A percentile compares a stretch with the other conserved stretches of the same genome.
phyloP scores from a whole-genome alignment of 176 grass and related monocot genomes.

The Hsuehochloa calcarea region DNA sequence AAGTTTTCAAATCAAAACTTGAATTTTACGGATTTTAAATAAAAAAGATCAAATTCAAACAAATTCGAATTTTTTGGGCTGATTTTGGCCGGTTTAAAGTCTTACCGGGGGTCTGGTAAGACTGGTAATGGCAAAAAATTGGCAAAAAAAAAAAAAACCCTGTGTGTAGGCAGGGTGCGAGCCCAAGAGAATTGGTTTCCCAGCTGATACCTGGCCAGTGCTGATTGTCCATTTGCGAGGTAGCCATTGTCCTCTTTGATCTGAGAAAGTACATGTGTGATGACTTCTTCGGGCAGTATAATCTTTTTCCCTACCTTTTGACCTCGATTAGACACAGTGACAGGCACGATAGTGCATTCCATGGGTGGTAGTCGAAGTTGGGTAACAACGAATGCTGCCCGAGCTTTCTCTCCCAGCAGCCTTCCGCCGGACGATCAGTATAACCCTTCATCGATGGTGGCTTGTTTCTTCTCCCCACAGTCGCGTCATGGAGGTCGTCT shows the following conservation, averaged over 20 bases:
- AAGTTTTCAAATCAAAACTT: too few species aligned
- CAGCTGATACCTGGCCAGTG: background rate
- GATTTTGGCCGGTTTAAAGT: too few species aligned
- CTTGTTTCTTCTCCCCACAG: too few species aligned
- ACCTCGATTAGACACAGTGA: background rate
- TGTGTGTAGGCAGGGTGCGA: background rate
- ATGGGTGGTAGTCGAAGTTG: background rate
- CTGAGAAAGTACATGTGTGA: background rate
- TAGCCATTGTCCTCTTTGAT: constrained; percentile 10
- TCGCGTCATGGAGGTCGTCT: too few species aligned
- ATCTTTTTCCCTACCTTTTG: constrained; percentile 15
- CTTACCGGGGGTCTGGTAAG: too few species aligned
- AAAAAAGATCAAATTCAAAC: too few species aligned
- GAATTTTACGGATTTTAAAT: too few species aligned
- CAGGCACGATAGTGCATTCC: background rate
- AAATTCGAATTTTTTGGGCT: too few species aligned
- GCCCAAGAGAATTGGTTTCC: background rate
- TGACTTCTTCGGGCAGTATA: background rate
- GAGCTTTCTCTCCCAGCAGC: constrained; percentile 10
- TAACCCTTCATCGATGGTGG: too few species aligned
- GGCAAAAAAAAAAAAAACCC: too few species aligned
- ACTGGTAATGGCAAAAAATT: too few species aligned
- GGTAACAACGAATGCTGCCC: constrained; percentile 9
- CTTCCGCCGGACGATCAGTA: too few species aligned
- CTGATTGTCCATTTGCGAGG: constrained; percentile 4